Evolutionary conservation across 306 rosid genomes (phyloP), one percentile per base, ranked within the genome.

Genomic region (Hylodesmum podocarpum): DNA sequence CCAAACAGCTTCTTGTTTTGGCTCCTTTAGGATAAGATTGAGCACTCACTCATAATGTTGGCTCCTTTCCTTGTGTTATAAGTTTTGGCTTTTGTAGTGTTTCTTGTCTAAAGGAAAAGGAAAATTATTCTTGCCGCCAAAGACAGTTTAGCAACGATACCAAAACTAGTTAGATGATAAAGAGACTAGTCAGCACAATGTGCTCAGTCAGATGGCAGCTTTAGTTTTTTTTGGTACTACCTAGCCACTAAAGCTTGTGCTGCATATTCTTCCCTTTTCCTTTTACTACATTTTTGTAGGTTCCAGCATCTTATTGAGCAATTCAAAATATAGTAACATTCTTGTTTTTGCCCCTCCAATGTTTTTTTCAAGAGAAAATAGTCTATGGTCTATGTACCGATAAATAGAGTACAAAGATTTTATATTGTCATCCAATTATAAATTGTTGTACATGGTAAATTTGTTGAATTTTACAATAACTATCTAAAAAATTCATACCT

Each of bases 101-200:
- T 47, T 57, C 63, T 55, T 53, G 61, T 10, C 61, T 49, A 70
- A 54, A 19, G 3, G 16, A 16, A 34, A 67, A 77, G 31, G 71
- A 25, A 73, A 57, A 40, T 44, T 67, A 39, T 76, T 62, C 80
- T 81, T 73, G 72, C 76, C 64, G 78, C 43, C 28, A 53, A 53
- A 49, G 68, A 64, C 80, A 73, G 54, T 58, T 80, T 75, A 40
- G 74, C 29, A 70, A 64, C 81, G 78, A 92, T 90, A 77, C 96
- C 94, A 90, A 88, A 90, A 86, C 91, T 90, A 67, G 64, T 63
- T 25, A 44, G 57, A 81, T 64, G 64, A 75, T 27, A 86, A 89
- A 88, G 89, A 73, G 43, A 66, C 37, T 31, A 39, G 68, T 40
- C 61, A 66, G 59, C 49, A 74, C 61, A 68, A 36, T 49, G 11